Evolutionary conservation across 768 basidiomycete species (phyloP), one percentile per base, ranked within the genome.

Genomic region (Pulveroboletus sp.): DNA sequence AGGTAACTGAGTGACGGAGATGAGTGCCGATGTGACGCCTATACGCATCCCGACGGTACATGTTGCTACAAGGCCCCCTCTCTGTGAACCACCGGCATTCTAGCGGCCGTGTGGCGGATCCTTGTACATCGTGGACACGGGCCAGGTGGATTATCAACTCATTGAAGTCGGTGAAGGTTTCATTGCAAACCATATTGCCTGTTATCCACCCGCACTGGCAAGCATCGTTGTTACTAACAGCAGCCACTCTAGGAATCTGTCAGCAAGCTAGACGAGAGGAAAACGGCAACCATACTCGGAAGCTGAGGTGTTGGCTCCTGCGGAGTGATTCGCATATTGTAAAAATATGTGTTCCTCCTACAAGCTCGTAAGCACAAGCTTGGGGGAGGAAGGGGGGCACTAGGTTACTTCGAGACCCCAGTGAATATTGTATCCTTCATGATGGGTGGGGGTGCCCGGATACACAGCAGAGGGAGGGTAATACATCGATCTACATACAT

Each of bases 1-100:
- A 61, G 11, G 8, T 0, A 12, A 45, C 38, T 2, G 26, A 30
- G 10, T 1, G 5, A 0, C 42, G 9, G 0, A 49, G 3, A 10
- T 63, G 64, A 0, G 9, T 31, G 0, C 12, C 31, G 0, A 55
- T 50, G 22, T 65, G 61, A 0, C 60, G 54, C 0, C 40, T 36
- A 6, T 55, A 32, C 0, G 7, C 31, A 8, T 53, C 38, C 2
- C 62, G 36, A 4, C 55, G 50, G 11, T 6, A 36, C 1, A 16
- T 0, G 0, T 34, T 16, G 4, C 24, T 17, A n/a, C 60, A 62
- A 12, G 0, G 0, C 0, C 22, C 20, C 2, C 7, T 0, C 0
- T 16, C 4, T 0, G 19, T 20, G 22, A 11, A 2, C 60, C 60
- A 62, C 2, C 22, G 26, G 19, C 57, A 61, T 4, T 4, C 1